Percentiles rank a stretch among this genome's conserved stretches.
phyloP scores from a whole-genome alignment of 2,329 filamentous ascomycete genomes.

The Pyrenophora seminiperda region DNA sequence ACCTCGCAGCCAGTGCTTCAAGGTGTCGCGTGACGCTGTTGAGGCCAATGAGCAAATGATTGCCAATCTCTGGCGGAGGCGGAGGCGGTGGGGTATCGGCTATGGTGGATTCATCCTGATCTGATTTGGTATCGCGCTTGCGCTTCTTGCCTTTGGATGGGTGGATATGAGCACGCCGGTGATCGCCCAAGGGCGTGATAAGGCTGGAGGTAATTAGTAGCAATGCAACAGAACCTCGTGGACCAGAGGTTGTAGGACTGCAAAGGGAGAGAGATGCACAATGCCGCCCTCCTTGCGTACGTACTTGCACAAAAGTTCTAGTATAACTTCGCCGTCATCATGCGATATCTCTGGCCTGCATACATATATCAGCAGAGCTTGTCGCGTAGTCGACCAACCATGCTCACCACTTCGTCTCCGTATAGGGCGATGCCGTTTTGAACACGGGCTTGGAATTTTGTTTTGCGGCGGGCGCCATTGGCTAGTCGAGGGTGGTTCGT shows the following conservation, averaged over 20 bases:
- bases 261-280: not conserved
- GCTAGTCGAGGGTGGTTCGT: too few species aligned
- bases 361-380: slow-evolving; percentile 41
- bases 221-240: not conserved
- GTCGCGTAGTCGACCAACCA: not conserved
- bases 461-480: slow-evolving; percentile 34
- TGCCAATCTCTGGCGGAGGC: slow-evolving; percentile 57
- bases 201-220: slow-evolving; percentile 54
- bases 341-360: slow-evolving; percentile 64
- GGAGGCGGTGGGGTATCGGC: slow-evolving; percentile 43
- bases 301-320: slow-evolving; percentile 71
- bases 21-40: slow-evolving; percentile 67
- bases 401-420: slow-evolving; percentile 63
- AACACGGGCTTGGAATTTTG: slow-evolving; percentile 59
- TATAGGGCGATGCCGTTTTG: slow-evolving; percentile 70
- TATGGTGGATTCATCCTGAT: slow-evolving; percentile 5
- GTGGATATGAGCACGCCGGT: slow-evolving; percentile 60
- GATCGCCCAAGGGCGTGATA: slow-evolving; percentile 65
- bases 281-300: slow-evolving; percentile 24
- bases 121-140: slow-evolving; percentile 24
- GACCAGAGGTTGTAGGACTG: not conserved
- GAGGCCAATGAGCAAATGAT: slow-evolving; percentile 67
- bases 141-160: slow-evolving; percentile 66
- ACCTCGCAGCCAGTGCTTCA: slow-evolving; percentile 50
- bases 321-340: slow-evolving; percentile 66